phyloP scores from a whole-genome alignment of 2,329 filamentous ascomycete genomes.

The Diaporthe batatas region DNA sequence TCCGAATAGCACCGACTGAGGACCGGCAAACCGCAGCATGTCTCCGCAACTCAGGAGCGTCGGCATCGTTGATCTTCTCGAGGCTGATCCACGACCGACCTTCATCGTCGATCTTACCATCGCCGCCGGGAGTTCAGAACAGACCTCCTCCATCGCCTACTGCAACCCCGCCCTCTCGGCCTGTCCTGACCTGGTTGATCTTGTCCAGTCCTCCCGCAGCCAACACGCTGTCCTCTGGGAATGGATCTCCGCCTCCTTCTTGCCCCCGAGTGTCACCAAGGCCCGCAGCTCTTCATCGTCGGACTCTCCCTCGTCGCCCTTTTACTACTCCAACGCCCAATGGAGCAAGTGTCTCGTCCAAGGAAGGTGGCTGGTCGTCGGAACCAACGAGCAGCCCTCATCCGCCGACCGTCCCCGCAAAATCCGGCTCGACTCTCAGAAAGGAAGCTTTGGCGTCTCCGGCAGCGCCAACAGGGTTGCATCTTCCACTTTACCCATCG shows the following conservation, averaged over 20 bases:
- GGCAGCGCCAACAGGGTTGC: constrained; percentile 37
- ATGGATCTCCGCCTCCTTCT: constrained; percentile 46
- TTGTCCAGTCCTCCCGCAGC: constrained; percentile 44
- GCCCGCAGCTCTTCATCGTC: constrained; percentile 43
- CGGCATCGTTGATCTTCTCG: constrained; percentile 55
- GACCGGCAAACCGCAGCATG: constrained; percentile 38
- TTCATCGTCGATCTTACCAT: constrained; percentile 49
- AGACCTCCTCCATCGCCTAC: constrained; percentile 46
- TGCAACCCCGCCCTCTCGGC: constrained; percentile 48
- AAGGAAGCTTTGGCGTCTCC: constrained; percentile 41
- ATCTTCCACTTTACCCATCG: constrained; percentile 30
- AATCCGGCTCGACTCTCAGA: constrained; percentile 44
- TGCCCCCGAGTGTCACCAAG: constrained; percentile 33
- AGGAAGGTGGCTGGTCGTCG: constrained; percentile 51
- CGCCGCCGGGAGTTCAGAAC: constrained; percentile 27
- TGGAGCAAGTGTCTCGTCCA: constrained; percentile 52
- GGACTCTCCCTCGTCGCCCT: constrained; percentile 39
- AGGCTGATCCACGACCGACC: constrained; percentile 55
- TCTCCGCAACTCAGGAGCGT: constrained; percentile 43
- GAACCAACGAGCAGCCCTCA: constrained; percentile 50
- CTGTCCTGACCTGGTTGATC: constrained; percentile 45
- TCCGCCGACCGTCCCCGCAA: constrained; percentile 43
- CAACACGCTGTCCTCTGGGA: constrained; percentile 48
- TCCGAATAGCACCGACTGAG: constrained; percentile 37
- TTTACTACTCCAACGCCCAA: constrained; percentile 48